phyloP scores from a whole-genome alignment of 805 yeast species.

The Isabelozyma gotoi region DNA sequence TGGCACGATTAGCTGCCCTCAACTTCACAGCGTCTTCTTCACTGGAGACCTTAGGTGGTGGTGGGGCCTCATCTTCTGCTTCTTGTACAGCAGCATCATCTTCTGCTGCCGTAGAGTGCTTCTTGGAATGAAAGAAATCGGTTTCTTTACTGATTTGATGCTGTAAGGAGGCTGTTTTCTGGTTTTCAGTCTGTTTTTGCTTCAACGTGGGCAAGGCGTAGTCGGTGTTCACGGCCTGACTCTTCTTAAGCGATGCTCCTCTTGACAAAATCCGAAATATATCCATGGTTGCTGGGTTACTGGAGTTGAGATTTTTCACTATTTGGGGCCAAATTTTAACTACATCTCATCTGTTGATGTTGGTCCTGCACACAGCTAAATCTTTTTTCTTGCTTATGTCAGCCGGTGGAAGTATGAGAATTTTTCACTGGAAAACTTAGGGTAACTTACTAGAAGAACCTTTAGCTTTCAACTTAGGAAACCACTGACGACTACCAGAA shows the following conservation, averaged over 20 bases:
- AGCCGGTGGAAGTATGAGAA: not conserved
- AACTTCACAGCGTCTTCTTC: conserved; percentile 59
- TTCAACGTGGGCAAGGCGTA: conserved; percentile 29
- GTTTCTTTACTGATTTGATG: conserved; percentile 66
- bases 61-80: conserved; percentile 26
- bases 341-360: not conserved
- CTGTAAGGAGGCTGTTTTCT: conserved; percentile 39
- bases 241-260: conserved; percentile 77
- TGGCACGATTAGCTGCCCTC: conserved; percentile 62
- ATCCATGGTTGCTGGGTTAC: conserved; percentile 59
- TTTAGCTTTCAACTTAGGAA: too few species aligned
- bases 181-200: conserved; percentile 21
- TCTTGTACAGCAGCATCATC: conserved; percentile 23
- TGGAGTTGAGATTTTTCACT: not conserved
- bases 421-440: not conserved
- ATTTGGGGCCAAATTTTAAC: not conserved
- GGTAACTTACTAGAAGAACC: not conserved
- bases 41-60: conserved; percentile 46
- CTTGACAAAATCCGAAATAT: conserved; percentile 80
- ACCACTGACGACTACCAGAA: too few species aligned
- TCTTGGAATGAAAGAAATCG: conserved; percentile 76
- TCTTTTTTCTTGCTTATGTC: not conserved
- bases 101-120: conserved; percentile 22
- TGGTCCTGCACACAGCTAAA: not conserved
- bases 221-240: conserved; percentile 45